These are phyloP conservation scores for Herpetospermum pedunculosum DNA, from an alignment of 306 rosid genomes.

Conservation along the genomic window DNA sequence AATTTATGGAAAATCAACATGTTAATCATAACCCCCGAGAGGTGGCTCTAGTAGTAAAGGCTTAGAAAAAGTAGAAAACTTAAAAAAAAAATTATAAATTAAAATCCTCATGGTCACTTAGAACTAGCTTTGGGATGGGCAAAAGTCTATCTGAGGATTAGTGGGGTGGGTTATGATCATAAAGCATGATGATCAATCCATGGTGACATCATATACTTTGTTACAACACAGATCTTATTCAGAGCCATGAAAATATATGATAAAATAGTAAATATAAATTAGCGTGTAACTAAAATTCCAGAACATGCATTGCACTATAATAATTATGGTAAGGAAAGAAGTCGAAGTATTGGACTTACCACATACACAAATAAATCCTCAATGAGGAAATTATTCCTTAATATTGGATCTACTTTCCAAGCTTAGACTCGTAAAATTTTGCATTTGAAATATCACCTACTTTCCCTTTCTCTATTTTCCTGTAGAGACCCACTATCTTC, in stretches of 20 bases:
- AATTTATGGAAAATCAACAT: neutral
- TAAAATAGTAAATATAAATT: neutral
- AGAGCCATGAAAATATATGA: neutral
- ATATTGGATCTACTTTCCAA: conserved; percentile 19
- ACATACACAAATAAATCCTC: conserved; percentile 15
- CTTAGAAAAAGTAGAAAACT: neutral
- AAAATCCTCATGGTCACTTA: neutral
- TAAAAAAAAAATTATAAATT: neutral
- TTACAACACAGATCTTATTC: neutral
- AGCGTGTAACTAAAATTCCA: neutral
- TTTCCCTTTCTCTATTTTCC: conserved; percentile 35
- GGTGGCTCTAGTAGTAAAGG: neutral
- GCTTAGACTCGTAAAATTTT: conserved; percentile 14
- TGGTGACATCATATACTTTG: neutral
- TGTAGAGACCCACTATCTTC: conserved; percentile 72
- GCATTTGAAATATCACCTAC: conserved; percentile 25
- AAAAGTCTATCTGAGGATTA: neutral
- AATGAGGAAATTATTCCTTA: conserved; percentile 19
- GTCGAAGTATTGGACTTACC: conserved; percentile 12
- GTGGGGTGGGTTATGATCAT: neutral
- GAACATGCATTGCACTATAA: neutral
- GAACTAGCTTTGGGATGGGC: neutral
- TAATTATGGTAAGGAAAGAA: neutral
- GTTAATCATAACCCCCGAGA: neutral
- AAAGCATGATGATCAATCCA: neutral